Base-by-base conservation (phyloP, 179 eudicot species). In the Pouteria campechiana region DNA sequence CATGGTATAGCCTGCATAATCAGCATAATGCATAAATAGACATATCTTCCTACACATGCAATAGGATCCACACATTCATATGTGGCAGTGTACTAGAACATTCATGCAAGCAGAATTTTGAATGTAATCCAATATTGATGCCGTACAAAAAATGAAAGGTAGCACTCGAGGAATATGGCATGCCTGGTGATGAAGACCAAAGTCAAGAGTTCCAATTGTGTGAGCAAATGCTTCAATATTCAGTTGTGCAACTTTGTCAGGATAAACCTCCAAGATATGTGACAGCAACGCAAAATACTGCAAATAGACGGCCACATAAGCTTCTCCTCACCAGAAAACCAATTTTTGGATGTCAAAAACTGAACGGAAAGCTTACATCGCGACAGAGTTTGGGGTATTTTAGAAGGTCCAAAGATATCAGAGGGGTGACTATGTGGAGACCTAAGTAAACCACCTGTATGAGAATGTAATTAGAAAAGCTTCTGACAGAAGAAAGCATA, bases 211-310 rank as follows among this genome's bases (percentile, higher is more conserved):
- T 51, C 74, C 94, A 54, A 71, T 57, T 46, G 79, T 55, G 62
- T 77, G 90, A 52, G 55, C 50, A 46, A 86, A 86, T 24, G 95
- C 86, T 47, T 81, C 93, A 41, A 48, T 50, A 50, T 62, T 86
- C 61, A 90, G 62, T 54, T 82, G 79, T 6, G 77, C 63, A 44
- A 86, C 70, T 85, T 81, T 79, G 65, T 90, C 95, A 13, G 95
- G 98, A 58, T 90, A 81, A 42, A 86, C 96, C 72, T 90, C 98
- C 76, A 90, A 69, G 90, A 90, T 69, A 65, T 90, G 94, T 14
- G 98, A 86, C 45, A 90, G 67, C 60, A 90, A 67, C 1, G 84
- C 74, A 63, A 90, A 86, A 55, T 81, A 86, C 98, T 90, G 82
- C 65, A 54, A 52, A 32, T 12, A 45, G 20, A 44, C 30, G 46